Conservation (phyloP, 495 filamentous ascomycete genomes). For the Neurospora sp. region DNA sequence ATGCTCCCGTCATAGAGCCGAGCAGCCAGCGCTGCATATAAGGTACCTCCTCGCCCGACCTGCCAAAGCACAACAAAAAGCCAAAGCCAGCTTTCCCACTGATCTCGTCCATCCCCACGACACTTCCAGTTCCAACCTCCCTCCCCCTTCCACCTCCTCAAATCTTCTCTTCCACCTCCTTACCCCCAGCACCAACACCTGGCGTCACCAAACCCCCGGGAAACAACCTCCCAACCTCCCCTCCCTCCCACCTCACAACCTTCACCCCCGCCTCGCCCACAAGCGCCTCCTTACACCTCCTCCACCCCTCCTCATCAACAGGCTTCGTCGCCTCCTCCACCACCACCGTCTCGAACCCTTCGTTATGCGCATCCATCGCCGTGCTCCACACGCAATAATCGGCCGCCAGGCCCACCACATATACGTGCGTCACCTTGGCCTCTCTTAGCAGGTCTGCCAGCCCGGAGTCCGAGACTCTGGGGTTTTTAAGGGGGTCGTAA, state of each 20-base stretch:
- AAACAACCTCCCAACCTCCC: constrained; percentile 30
- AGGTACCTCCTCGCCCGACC: background rate
- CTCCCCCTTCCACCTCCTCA: background rate
- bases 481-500: constrained; percentile 52
- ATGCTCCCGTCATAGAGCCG: background rate
- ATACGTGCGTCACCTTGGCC: constrained; percentile 61
- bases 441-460: constrained; percentile 47
- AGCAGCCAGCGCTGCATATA: background rate
- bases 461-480: constrained; percentile 48
- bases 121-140: background rate
- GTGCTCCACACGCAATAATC: constrained; percentile 85
- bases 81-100: background rate
- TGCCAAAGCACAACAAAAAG: background rate
- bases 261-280: constrained; percentile 26
- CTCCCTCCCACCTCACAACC: constrained; percentile 32
- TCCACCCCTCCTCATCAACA: constrained; percentile 54
- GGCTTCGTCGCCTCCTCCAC: constrained; percentile 68
- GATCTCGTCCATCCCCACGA: background rate
- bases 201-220: constrained; percentile 14
- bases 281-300: constrained; percentile 45
- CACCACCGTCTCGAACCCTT: constrained; percentile 69
- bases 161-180: constrained; percentile 24
- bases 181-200: constrained; percentile 31
- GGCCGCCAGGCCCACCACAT: constrained; percentile 72
- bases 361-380: constrained; percentile 62